phyloP scores from a whole-genome alignment of 2,329 filamentous ascomycete species.

The Neonectria neomacrospora region DNA sequence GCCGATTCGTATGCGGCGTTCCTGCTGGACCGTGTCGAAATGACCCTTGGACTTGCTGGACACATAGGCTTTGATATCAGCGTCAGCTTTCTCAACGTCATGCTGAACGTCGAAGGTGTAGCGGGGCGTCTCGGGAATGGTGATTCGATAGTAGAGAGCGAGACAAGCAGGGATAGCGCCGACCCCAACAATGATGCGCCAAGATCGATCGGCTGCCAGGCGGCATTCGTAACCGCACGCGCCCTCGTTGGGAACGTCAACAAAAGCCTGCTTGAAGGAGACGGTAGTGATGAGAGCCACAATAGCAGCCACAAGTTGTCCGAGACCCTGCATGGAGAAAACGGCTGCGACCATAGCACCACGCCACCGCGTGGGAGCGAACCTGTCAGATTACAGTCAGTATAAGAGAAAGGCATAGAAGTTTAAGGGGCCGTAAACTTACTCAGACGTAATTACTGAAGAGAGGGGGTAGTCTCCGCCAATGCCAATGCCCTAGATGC shows the following conservation, averaged over 20 bases:
- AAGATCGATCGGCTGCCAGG: slow-evolving; percentile 80
- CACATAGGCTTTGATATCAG: slow-evolving; percentile 73
- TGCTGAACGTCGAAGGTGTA: slow-evolving; percentile 85
- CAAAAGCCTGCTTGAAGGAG: slow-evolving; percentile 68
- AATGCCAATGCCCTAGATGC: slow-evolving; percentile 71
- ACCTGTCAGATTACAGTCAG: slow-evolving; percentile 57
- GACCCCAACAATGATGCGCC: slow-evolving; percentile 83
- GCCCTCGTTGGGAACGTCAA: slow-evolving; percentile 52
- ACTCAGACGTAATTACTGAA: slow-evolving; percentile 83
- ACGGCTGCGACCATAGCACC: slow-evolving; percentile 86
- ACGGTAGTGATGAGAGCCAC: slow-evolving; percentile 76
- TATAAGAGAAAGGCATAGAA: slow-evolving; percentile 26
- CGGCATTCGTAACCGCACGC: slow-evolving; percentile 72
- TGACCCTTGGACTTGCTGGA: slow-evolving; percentile 59
- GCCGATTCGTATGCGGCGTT: slow-evolving; percentile 64
- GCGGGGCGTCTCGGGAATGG: slow-evolving; percentile 84
- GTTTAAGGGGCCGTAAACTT: slow-evolving; percentile 37
- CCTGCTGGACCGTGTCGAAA: slow-evolving; percentile 60
- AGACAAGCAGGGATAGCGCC: slow-evolving; percentile 81
- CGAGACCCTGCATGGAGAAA: slow-evolving; percentile 86
- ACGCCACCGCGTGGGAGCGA: slow-evolving; percentile 83
- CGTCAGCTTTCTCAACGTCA: slow-evolving; percentile 79
- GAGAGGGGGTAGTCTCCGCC: slow-evolving; percentile 86
- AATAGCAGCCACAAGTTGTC: slow-evolving; percentile 78
- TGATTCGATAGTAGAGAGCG: slow-evolving; percentile 86